phyloP scores from a whole-genome alignment of 1,284 basidiomycete genomes.

The Rhodotorula sp. region DNA sequence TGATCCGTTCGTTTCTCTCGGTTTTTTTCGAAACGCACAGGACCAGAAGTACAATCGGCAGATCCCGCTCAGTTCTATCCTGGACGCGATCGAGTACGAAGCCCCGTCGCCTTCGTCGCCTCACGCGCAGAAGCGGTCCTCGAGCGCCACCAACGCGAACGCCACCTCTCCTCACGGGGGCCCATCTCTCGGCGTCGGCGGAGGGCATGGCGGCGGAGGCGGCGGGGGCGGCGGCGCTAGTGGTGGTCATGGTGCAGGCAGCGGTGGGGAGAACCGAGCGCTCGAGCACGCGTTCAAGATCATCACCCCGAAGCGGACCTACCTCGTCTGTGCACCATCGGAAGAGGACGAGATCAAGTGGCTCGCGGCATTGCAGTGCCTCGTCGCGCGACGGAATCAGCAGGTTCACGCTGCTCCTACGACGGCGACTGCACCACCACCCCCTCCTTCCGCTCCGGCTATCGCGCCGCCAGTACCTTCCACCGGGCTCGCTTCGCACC shows the following conservation, averaged over 20 bases:
- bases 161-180: not conserved
- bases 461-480: too few relatives aligned
- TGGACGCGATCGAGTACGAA: constrained; percentile 87
- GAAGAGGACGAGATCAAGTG: constrained; percentile 99
- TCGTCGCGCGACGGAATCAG: constrained; percentile 56
- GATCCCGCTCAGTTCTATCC: constrained; percentile 77
- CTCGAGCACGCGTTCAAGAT: constrained; percentile 79
- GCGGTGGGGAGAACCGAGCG: constrained; percentile 15
- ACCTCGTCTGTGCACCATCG: constrained; percentile 85
- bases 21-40: constrained; percentile 54
- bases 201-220: not conserved
- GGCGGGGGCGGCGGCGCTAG: not conserved
- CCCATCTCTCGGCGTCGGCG: not conserved
- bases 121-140: not conserved
- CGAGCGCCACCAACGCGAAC: not conserved
- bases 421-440: not conserved
- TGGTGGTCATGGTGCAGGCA: too few relatives aligned
- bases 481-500: too few relatives aligned
- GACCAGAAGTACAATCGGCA: constrained; percentile 81
- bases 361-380: constrained; percentile 87
- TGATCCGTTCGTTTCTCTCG: not conserved
- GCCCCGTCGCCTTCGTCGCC: not conserved
- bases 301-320: constrained; percentile 86
- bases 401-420: not conserved
- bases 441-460: not conserved